Conservation (phyloP, 768 basidiomycete species). For the Collybia nuda region DNA sequence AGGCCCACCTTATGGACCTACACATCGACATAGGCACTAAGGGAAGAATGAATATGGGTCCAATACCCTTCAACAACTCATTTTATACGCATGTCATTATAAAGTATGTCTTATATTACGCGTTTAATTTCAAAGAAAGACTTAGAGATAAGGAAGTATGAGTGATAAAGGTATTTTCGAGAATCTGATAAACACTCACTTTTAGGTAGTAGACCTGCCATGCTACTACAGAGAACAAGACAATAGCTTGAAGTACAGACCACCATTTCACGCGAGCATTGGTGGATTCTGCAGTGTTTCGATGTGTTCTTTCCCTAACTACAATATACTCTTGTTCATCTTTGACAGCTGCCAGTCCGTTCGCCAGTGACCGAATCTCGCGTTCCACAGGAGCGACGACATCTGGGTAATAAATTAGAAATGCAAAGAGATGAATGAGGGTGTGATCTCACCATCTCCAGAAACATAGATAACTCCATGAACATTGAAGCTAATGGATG, state of each 20-base stretch:
- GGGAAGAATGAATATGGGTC: too few relatives aligned
- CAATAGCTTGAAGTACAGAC: constrained; percentile 88
- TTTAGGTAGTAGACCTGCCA: constrained; percentile 99
- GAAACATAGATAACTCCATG: constrained; percentile 94
- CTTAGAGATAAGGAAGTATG: constrained; percentile 27
- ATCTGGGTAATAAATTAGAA: constrained; percentile 36
- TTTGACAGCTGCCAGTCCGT: constrained; percentile 85
- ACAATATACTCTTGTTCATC: constrained; percentile 99
- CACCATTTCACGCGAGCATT: constrained; percentile 99
- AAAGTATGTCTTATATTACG: constrained; percentile 57
- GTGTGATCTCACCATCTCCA: constrained; percentile 69
- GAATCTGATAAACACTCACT: constrained; percentile 37
- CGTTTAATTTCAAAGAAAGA: constrained; percentile 92
- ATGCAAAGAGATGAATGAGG: background rate
- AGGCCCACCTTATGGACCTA: too few relatives aligned
- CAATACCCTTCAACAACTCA: too few relatives aligned
- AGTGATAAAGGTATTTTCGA: constrained; percentile 6
- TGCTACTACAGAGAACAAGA: constrained; percentile 86
- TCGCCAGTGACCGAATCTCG: constrained; percentile 85
- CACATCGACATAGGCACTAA: too few relatives aligned
- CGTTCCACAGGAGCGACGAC: constrained; percentile 94
- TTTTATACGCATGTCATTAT: constrained; percentile 5
- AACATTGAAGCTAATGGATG: constrained; percentile 81
- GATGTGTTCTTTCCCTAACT: constrained; percentile 86
- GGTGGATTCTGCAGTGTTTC: constrained; percentile 92